Percentiles rank a stretch among this genome's conserved stretches.
Conservation (phyloP, 2,329 filamentous ascomycete genomes). For the Microsporum audouinii region DNA sequence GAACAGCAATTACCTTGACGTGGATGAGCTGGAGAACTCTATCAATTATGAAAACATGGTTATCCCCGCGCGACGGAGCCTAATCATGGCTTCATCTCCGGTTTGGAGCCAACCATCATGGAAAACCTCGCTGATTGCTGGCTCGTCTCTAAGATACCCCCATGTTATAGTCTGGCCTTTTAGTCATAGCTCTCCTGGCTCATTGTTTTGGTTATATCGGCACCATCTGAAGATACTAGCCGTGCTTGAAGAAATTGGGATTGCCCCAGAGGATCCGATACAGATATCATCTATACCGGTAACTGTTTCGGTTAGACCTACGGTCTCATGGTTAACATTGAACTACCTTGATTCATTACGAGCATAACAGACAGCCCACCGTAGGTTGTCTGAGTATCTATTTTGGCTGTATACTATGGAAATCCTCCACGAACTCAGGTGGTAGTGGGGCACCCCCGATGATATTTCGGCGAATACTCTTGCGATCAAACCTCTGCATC, state of each 20-base stretch:
- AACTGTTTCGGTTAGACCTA: conserved; percentile 55
- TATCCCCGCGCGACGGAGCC: conserved; percentile 12
- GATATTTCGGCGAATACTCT: too few relatives aligned
- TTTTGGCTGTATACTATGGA: too few relatives aligned
- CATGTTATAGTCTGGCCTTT: conserved; percentile 58
- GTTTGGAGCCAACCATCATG: conserved; percentile 22
- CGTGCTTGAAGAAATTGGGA: conserved; percentile 54
- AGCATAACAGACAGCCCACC: too few relatives aligned
- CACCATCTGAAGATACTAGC: conserved; percentile 52
- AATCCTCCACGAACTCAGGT: too few relatives aligned
- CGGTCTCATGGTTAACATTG: conserved; percentile 13
- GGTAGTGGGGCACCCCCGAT: too few relatives aligned
- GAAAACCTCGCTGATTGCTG: conserved; percentile 64
- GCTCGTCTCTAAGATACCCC: conserved; percentile 69
- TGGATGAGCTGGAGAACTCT: conserved; percentile 25
- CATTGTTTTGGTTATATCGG: conserved; percentile 54
- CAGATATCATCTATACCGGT: conserved; percentile 47
- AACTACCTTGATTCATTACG: conserved; percentile 47
- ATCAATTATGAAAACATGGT: conserved; percentile 34
- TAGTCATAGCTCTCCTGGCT: conserved; percentile 66
- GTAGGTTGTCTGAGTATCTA: too few relatives aligned
- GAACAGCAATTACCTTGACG: conserved; percentile 13
- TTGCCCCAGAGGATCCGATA: conserved; percentile 55
- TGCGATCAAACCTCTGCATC: too few relatives aligned
- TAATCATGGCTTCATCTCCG: conserved; percentile 17